phyloP scores from a whole-genome alignment of 306 rosid genomes.

The Casuarina cunninghamiana region DNA sequence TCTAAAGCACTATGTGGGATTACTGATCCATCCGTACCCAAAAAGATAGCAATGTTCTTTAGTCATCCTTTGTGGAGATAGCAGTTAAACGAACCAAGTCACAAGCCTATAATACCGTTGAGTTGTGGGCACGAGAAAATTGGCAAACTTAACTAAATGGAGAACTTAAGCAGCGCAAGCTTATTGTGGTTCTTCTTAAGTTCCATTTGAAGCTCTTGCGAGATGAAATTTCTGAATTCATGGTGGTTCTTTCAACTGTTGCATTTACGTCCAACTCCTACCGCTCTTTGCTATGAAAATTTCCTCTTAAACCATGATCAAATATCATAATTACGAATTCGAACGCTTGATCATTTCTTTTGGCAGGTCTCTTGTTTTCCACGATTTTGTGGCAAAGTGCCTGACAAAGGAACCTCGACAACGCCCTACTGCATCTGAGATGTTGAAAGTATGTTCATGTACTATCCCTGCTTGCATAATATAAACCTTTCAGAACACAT shows the following conservation, averaged over 20 bases:
- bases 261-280: neutral
- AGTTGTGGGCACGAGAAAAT: slow-evolving; percentile 18
- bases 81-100: neutral
- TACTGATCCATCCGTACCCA: neutral
- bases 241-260: neutral
- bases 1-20: neutral
- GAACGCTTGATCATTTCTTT: slow-evolving; percentile 24
- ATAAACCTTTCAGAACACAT: neutral
- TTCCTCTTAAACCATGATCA: slow-evolving; percentile 14
- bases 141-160: no score
- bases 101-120: neutral
- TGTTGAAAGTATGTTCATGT: slow-evolving; percentile 76
- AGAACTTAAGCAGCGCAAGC: neutral
- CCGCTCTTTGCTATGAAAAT: neutral
- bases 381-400: slow-evolving; percentile 96
- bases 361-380: slow-evolving; percentile 90
- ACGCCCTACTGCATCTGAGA: slow-evolving; percentile 93
- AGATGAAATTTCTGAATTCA: neutral
- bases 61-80: neutral
- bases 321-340: slow-evolving; percentile 2
- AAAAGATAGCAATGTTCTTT: neutral
- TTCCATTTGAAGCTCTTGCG: neutral
- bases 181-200: neutral
- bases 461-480: slow-evolving; percentile 7
- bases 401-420: slow-evolving; percentile 92